A percentile compares a stretch with the other conserved stretches of the same genome.
These are phyloP conservation scores for Penicillium corylophilum DNA, from an alignment of 2,329 filamentous ascomycete genomes.

Conservation along the genomic window DNA sequence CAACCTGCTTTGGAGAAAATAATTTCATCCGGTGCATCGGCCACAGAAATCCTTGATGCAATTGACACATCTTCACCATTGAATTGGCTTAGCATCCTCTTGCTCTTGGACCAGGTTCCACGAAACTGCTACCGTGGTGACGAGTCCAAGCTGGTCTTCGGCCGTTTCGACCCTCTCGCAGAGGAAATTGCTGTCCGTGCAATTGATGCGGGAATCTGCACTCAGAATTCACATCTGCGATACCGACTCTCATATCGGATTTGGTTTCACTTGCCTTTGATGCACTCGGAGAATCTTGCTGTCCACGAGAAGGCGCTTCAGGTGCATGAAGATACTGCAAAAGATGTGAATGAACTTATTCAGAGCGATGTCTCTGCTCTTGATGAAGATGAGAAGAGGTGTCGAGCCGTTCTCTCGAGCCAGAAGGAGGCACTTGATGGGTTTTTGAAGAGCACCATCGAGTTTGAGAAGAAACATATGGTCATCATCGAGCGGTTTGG, in stretches of 20 bases:
- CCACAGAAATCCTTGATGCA: conserved; percentile 15
- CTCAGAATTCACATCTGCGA: conserved; percentile 31
- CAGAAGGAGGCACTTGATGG: conserved; percentile 9
- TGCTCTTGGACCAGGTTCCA: conserved; percentile 64
- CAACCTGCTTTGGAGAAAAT: conserved; percentile 19
- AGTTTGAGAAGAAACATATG: conserved; percentile 23
- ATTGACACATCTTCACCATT: conserved; percentile 14
- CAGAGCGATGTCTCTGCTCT: conserved; percentile 8
- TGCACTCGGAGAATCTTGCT: conserved; percentile 49
- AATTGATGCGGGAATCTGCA: conserved; percentile 34
- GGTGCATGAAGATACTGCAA: conserved; percentile 15
- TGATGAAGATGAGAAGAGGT: conserved; percentile 16
- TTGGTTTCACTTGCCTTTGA: conserved; percentile 62
- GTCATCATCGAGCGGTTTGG: conserved; percentile 28
- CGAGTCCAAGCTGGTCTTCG: conserved; percentile 50
- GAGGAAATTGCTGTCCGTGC: conserved; percentile 44
- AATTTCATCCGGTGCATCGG: conserved; percentile 12
- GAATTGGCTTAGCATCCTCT: conserved; percentile 48
- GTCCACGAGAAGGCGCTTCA: conserved; percentile 19
- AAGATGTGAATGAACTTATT: conserved; percentile 18
- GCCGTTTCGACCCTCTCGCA: conserved; percentile 57
- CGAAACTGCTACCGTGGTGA: conserved; percentile 60
- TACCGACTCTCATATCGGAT: conserved; percentile 41
- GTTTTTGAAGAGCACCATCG: conserved; percentile 10
- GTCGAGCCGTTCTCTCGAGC: conserved; percentile 7